These are phyloP conservation scores for Puccinia triticina DNA, from an alignment of 1,284 basidiomycete genomes.

Conservation along the genomic window DNA sequence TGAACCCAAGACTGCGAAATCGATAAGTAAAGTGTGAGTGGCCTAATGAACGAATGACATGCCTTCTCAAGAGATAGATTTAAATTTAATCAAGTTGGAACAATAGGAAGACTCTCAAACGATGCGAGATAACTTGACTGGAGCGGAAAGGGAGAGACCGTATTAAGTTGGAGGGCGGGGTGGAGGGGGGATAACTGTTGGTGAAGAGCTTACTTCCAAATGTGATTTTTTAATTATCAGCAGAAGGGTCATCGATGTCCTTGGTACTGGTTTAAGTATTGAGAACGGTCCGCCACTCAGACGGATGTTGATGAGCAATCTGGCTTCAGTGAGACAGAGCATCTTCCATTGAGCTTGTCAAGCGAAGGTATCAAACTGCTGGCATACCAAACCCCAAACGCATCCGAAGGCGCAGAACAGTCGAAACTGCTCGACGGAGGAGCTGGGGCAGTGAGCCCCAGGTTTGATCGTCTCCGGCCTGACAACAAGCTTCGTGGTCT, in stretches of 20 bases:
- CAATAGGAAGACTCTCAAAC: no score
- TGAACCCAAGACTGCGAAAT: neutral
- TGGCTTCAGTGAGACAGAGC: slow-evolving; percentile 15
- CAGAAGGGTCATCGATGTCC: neutral
- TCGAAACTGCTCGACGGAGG: slow-evolving; percentile 2
- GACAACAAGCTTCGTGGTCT: slow-evolving; percentile 26
- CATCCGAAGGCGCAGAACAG: neutral
- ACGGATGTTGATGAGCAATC: slow-evolving; percentile 19
- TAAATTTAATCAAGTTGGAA: neutral
- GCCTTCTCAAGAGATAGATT: neutral
- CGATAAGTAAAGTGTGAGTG: neutral
- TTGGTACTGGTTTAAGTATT: neutral
- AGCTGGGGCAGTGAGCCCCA: neutral
- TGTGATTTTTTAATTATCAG: neutral
- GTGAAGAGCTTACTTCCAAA: neutral
- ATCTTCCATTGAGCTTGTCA: slow-evolving; percentile 16
- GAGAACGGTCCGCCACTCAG: neutral
- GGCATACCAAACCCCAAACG: slow-evolving; percentile 9
- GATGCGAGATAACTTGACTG: neutral
- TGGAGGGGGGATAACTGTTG: neutral
- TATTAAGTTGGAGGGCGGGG: neutral
- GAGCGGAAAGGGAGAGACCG: neutral
- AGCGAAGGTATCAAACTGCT: slow-evolving; percentile 2
- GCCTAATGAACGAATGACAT: slow-evolving; percentile 11
- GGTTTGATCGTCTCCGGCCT: slow-evolving; percentile 27